phyloP scores from a whole-genome alignment of 805 yeast genomes.

The Cyberlindnera misumaiensis region DNA sequence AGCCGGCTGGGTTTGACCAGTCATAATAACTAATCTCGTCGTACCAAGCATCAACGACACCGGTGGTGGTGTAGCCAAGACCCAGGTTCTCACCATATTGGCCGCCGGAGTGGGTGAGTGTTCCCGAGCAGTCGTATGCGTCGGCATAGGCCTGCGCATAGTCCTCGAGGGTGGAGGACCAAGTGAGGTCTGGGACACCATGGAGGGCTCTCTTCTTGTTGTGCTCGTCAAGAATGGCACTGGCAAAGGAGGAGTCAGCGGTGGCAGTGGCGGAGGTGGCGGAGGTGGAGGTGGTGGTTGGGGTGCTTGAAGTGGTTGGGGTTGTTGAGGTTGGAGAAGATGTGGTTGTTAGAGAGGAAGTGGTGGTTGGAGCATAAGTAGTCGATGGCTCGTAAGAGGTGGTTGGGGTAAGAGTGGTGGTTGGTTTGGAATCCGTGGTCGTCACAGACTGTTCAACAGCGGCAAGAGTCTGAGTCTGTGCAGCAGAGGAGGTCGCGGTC shows the following conservation, averaged over 20 bases:
- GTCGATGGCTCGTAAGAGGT: constrained; percentile 6
- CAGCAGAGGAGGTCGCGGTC: constrained; percentile 12
- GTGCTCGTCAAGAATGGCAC: constrained; percentile 40
- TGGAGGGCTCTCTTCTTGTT: constrained; percentile 44
- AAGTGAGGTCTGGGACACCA: constrained; percentile 37
- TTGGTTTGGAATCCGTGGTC: constrained; percentile 4
- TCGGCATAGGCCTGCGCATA: constrained; percentile 49
- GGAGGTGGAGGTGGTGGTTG: constrained; percentile 16
- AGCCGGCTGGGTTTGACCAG: constrained; percentile 50
- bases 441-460: constrained; percentile 11
- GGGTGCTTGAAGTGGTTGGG: constrained; percentile 16
- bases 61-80: constrained; percentile 50
- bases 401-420: constrained; percentile 12
- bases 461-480: constrained; percentile 14
- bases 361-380: constrained; percentile 12
- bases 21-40: constrained; percentile 52
- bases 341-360: constrained; percentile 12
- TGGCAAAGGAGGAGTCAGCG: constrained; percentile 28
- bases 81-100: constrained; percentile 81
- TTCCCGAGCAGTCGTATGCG: constrained; percentile 53
- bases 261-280: constrained; percentile 17
- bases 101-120: constrained; percentile 60
- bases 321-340: constrained; percentile 15
- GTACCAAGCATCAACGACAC: constrained; percentile 73
- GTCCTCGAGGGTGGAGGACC: constrained; percentile 40